Evolutionary conservation across 495 filamentous ascomycete genomes (phyloP), one percentile per base, ranked within the genome.

Genomic region (Neurospora tetraspora): DNA sequence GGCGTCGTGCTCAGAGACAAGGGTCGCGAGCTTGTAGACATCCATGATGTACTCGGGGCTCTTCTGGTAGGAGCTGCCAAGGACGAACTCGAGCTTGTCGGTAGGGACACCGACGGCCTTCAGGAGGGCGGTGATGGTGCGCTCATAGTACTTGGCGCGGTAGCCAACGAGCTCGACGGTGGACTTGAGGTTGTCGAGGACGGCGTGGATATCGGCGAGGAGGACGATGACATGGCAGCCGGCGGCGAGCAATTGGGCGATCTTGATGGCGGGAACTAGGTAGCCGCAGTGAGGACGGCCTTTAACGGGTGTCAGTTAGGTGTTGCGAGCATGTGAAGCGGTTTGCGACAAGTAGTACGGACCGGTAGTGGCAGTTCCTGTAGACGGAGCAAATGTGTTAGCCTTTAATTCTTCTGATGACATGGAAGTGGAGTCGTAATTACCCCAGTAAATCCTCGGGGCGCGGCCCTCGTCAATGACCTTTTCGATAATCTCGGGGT

Each of bases 371-470:
- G 92, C 92, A 14, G 92, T 96, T 69, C 91, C 89, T 78, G 74
- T 73, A 27, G 27, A 10, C 42, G n/a, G 47, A 61, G n/a, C 73
- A 18, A 16, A 12, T 27, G 47, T n/a, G 68, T 72, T 40, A 69
- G 69, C 39, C 59, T 53, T 53, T 27, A 16, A 23, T 23, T 42
- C n/a, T 65, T 59, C 16, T 18, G 16, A 45, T 14, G 34, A 70
- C 43, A 70, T 23, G 23, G 18, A 3, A 36, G 37, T 59, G 69
- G 16, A 74, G 61, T 43, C 27, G 45, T 34, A 76, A 79, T 42
- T 81, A 89, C 92, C 94, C 93, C 93, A 97, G 88, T 98, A 98
- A 77, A 97, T 87, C 61, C 86, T 87, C 18, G 91, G 87, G 36
- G 89, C 87, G 12, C 90, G 84, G n/a, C 91, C 88, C 79, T 96